Evolutionary conservation across 768 basidiomycete species (phyloP), one percentile per base, ranked within the genome.

Genomic region (Saitozyma sp.): DNA sequence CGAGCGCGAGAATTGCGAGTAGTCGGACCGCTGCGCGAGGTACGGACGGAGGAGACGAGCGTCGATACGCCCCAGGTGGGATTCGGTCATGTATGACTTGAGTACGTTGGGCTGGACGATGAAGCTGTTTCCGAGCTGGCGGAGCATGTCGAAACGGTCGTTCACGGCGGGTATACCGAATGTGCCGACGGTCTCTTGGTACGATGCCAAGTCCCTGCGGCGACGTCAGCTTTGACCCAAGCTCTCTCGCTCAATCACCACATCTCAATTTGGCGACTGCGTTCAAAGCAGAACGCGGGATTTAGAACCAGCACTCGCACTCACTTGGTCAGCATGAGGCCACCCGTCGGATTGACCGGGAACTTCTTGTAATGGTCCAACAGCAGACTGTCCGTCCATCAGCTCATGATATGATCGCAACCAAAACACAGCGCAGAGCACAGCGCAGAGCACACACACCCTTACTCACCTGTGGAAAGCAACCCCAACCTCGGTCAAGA

Each of bases 131-230:
- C 95, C 96, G 6, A 99, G 86, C 79, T 98, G 94, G 46, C 94
- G 89, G 65, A 98, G 88, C 82, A 98, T 97, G 77, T 98, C 96
- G 81, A 95, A 99, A 20, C 95, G 92, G 77, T 98, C 94, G 67
- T 88, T 86, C 8, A 99, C 83, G 8, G 89, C 84, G 10, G 91
- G 86, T 49, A 96, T 87, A 39, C 84, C 84, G 81, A 95, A 97
- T n/a, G 85, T 86, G 64, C 84, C 82, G 67, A 96, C 86, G 1
- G 86, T 85, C 70, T 98, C 96, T 82, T 98, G 96, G 74, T 99
- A 99, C 19, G 89, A 87, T 68, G 94, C 96, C 69, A 99, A 86
- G 76, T 99, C 96, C 81, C 94, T 97, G 52, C 57, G 52, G 49
- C 29, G 19, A n/a, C 16, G 45, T 63, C 39, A 62, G 58, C 50